Evolutionary conservation across 495 filamentous ascomycete species (phyloP).

Genomic region (Zalerion maritima): DNA sequence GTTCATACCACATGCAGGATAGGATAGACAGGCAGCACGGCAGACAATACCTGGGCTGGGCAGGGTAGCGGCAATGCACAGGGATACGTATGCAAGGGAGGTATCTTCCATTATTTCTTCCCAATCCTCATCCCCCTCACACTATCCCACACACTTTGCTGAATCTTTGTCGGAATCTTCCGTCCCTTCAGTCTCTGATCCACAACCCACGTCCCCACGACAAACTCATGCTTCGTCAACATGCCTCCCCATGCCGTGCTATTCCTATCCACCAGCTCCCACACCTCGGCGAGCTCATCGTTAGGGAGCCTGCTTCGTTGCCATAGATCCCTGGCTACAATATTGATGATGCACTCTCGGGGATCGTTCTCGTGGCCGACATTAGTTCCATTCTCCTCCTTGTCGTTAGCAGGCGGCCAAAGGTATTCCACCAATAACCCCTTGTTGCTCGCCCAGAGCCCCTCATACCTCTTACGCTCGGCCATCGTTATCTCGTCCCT

Average conservation of each 20-base stretch:
- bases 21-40: no score
- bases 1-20: no score
- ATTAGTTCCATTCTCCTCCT: no score
- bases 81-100: no score
- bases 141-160: constrained; percentile 76
- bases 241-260: constrained; percentile 41
- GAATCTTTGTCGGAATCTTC: constrained; percentile 68
- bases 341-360: constrained; percentile 49
- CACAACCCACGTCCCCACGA: constrained; percentile 90
- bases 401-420: constrained; percentile 1
- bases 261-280: constrained; percentile 64
- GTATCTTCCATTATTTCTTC: no score
- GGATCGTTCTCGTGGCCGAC: constrained; percentile 6
- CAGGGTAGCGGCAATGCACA: no score
- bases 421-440: constrained; percentile 38
- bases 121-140: constrained; percentile 48
- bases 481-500: constrained; percentile 57
- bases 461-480: constrained; percentile 86
- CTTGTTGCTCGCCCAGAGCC: constrained; percentile 87
- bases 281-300: constrained; percentile 62
- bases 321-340: constrained; percentile 83
- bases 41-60: no score
- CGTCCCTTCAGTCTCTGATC: constrained; percentile 79
- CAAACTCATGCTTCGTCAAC: constrained; percentile 69
- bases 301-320: constrained; percentile 52